Percentiles rank a stretch among this genome's conserved stretches.
Evolutionary conservation across 2,329 filamentous ascomycete genomes (phyloP).

Genomic region (Nemania serpens): DNA sequence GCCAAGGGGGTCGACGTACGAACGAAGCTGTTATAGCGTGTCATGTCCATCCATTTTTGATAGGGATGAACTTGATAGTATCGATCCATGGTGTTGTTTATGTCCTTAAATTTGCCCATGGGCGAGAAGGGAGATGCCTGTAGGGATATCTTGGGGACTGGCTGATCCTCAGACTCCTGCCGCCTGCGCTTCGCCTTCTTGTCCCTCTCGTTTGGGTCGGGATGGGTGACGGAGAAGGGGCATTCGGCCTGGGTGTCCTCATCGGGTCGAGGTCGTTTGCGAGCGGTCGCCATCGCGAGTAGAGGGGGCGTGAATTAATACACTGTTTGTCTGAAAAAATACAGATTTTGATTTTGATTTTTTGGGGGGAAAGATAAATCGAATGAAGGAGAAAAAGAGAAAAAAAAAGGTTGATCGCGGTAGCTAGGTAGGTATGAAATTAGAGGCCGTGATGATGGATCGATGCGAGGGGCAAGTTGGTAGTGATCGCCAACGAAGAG

Average conservation of each 20-base stretch:
- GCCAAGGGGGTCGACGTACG: conserved; percentile 48
- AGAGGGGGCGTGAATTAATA: background rate
- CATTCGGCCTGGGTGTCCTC: conserved; percentile 61
- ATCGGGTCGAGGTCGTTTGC: conserved; percentile 58
- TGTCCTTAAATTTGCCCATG: conserved; percentile 57
- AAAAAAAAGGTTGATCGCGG: background rate
- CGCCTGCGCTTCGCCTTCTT: conserved; percentile 53
- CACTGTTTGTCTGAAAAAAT: no score
- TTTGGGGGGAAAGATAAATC: no score
- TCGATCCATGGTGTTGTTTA: conserved; percentile 58
- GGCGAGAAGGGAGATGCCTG: conserved; percentile 61
- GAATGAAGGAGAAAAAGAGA: no score
- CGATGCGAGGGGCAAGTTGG: background rate
- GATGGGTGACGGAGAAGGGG: conserved; percentile 54
- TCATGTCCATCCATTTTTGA: conserved; percentile 62
- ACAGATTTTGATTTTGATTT: no score
- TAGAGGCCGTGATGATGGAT: background rate
- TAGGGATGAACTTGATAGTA: conserved; percentile 59
- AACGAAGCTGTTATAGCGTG: conserved; percentile 65
- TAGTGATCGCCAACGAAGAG: background rate
- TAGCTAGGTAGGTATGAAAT: background rate
- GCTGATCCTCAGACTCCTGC: conserved; percentile 50
- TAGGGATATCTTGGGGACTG: conserved; percentile 49
- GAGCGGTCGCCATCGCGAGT: conserved; percentile 46
- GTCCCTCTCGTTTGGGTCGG: conserved; percentile 55